Evolutionary conservation across 306 rosid genomes (phyloP).

Genomic region (Astragalus membranaceus): DNA sequence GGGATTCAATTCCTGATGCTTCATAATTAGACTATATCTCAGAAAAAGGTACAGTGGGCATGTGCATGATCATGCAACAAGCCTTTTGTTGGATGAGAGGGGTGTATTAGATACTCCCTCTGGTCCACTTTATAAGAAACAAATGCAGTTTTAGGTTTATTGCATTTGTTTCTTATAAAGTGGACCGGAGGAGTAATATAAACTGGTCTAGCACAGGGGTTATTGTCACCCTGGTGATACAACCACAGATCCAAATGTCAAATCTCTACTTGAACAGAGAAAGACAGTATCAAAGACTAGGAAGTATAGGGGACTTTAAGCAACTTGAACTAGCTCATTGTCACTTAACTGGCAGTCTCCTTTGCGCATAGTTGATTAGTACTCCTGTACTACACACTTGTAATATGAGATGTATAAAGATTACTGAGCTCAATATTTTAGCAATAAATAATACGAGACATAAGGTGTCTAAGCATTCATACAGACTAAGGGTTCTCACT

Average conservation of each 20-base stretch:
- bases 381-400: not conserved
- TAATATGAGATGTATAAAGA: not conserved
- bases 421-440: not conserved
- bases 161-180: too few relatives aligned
- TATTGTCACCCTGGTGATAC: too few relatives aligned
- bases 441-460: not conserved
- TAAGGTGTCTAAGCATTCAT: not conserved
- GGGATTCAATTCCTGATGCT: not conserved
- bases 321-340: not conserved
- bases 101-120: not conserved
- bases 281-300: conserved; percentile 2
- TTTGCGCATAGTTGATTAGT: not conserved
- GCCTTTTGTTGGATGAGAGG: not conserved
- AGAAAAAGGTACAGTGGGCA: not conserved
- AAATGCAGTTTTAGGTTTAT: too few relatives aligned
- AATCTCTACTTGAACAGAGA: not conserved
- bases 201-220: not conserved
- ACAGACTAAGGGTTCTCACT: too few relatives aligned
- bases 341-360: not conserved
- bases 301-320: not conserved
- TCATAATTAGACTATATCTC: not conserved
- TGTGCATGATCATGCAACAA: not conserved
- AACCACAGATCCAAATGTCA: not conserved
- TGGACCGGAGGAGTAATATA: too few relatives aligned
- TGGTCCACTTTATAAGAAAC: too few relatives aligned